Evolutionary conservation across 1,284 basidiomycete genomes (phyloP).

Genomic region (Kalmanozyma brasiliensis): DNA sequence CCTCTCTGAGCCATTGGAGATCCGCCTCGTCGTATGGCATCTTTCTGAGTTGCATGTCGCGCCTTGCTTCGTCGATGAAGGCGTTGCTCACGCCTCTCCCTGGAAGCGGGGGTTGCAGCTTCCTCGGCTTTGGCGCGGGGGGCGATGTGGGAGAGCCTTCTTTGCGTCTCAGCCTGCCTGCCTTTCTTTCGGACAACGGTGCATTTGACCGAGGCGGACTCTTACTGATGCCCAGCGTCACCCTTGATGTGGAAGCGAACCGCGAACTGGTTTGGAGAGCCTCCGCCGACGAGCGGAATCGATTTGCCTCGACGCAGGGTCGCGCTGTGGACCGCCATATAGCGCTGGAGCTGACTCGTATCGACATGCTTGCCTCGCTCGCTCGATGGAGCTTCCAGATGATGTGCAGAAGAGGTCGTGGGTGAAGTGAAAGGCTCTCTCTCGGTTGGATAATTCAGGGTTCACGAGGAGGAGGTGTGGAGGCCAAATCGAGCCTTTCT

Average conservation of each 20-base stretch:
- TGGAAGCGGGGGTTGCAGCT: neutral
- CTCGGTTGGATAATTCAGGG: neutral
- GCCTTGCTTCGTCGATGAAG: conserved; percentile 30
- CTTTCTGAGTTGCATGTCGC: conserved; percentile 30
- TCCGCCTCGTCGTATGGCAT: conserved; percentile 24
- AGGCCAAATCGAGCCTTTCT: too few species aligned
- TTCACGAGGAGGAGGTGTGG: too few species aligned
- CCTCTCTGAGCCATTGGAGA: conserved; percentile 22
- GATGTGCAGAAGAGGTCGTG: too few species aligned
- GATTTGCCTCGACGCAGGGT: neutral
- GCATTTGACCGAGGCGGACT: neutral
- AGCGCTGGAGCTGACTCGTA: conserved; percentile 1
- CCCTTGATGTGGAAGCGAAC: conserved; percentile 27
- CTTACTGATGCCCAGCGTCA: conserved; percentile 12
- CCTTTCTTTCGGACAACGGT: neutral
- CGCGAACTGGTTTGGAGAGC: conserved; percentile 4
- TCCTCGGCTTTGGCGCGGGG: conserved; percentile 8
- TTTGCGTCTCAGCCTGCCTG: too few species aligned
- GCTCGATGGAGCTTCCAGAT: too few species aligned
- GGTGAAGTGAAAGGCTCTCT: neutral
- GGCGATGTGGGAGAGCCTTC: neutral
- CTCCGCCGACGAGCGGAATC: neutral
- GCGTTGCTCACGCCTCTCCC: conserved; percentile 22
- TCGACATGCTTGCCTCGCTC: neutral
- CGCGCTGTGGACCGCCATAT: conserved; percentile 13